Base-by-base conservation (phyloP, 1,284 basidiomycete species). In the Ustilago cynodontis region DNA sequence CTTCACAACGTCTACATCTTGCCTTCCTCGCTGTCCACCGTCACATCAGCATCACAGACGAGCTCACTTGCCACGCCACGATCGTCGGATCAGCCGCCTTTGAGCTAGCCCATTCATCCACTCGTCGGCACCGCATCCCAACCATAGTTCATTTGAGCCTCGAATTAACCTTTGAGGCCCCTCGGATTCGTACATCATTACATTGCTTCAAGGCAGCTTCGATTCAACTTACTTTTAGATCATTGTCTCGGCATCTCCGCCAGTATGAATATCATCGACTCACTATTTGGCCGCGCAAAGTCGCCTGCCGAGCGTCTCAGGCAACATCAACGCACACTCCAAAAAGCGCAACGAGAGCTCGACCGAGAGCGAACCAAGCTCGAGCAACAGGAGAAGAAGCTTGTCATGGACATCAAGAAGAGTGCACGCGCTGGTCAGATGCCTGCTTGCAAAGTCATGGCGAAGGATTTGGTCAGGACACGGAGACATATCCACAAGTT, bases 401-500 rank as follows among this genome's bases (percentile, higher is more conserved):
- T 88, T 41, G 80, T 87, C n/a, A 71, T 89, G 82, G 97, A 99
- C 86, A 99, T 99, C 86, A 98, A 94, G 90, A 94, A 93, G 88
- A 94, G 92, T 79, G 97, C 97, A 20, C 95, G 97, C 86, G 89
- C 92, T 52, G 96, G 97, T 26, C 95, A 99, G 88, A 92, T 98
- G 90, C 64, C 77, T 7, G 84, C 84, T 14, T 98, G 95, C 89
- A 99, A 98, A 89, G 93, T 99, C 72, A 97, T 98, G 92, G 97
- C 97, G 39, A 98, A 97, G 87, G 97, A 99, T 86, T 92, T 99
- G 65, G 95, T 99, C 74, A 90, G 97, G 74, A 98, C 96, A 26
- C 89, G 97, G 57, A 90, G 93, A 83, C 98, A 99, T 86, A 90
- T 97, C 33, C 95, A 98, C 87, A 99, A 98, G 87, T 99, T 99